phyloP scores from a whole-genome alignment of 2,329 filamentous ascomycete species.

The Eutypella sp. region DNA sequence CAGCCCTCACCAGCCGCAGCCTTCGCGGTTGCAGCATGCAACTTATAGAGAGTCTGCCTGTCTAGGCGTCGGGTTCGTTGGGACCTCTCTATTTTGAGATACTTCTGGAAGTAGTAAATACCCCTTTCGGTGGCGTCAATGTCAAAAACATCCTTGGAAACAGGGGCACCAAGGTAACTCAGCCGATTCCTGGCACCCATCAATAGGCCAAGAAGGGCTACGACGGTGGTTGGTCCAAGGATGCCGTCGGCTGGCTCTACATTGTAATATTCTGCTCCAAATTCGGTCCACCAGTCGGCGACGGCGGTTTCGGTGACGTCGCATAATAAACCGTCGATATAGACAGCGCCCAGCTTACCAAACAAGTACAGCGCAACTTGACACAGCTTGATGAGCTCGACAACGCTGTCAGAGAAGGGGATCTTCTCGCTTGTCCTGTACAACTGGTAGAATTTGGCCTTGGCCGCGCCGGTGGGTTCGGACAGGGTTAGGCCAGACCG shows the following conservation, averaged over 20 bases:
- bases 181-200: slow-evolving; percentile 88
- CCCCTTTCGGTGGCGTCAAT: slow-evolving; percentile 75
- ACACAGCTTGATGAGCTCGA: slow-evolving; percentile 86
- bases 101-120: slow-evolving; percentile 85
- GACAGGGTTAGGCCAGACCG: slow-evolving; percentile 78
- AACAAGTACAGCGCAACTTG: slow-evolving; percentile 87
- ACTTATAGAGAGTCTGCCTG: slow-evolving; percentile 71
- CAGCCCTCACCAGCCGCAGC: slow-evolving; percentile 84
- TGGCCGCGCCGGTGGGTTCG: slow-evolving; percentile 72
- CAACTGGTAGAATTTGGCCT: slow-evolving; percentile 86
- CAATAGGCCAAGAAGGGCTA: slow-evolving; percentile 78
- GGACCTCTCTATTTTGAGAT: slow-evolving; percentile 73
- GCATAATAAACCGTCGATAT: slow-evolving; percentile 87
- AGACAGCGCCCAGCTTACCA: slow-evolving; percentile 79
- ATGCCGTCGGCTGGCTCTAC: slow-evolving; percentile 90
- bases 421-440: slow-evolving; percentile 85
- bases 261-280: slow-evolving; percentile 88
- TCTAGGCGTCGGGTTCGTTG: slow-evolving; percentile 75
- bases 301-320: slow-evolving; percentile 89
- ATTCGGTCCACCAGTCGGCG: slow-evolving; percentile 92
- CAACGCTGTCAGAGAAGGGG: slow-evolving; percentile 69
- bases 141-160: slow-evolving; percentile 89
- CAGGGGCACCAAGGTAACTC: slow-evolving; percentile 76
- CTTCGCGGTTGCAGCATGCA: slow-evolving; percentile 83
- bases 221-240: slow-evolving; percentile 84